phyloP scores from a whole-genome alignment of 192 early-diverging fungal genomes.

The Gamsiella multidivaricata region DNA sequence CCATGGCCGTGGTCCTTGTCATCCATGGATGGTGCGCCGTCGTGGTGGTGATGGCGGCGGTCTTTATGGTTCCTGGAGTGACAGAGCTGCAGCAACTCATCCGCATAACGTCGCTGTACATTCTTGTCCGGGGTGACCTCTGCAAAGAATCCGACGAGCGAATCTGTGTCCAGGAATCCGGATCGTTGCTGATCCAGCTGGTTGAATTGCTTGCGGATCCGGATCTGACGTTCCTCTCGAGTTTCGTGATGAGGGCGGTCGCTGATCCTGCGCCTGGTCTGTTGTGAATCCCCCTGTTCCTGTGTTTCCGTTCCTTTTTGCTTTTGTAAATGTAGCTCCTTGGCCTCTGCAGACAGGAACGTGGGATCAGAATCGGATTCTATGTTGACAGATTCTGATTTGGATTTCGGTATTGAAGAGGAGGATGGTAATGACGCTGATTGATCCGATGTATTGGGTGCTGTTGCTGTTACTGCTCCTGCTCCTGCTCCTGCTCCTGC shows the following conservation, averaged over 20 bases:
- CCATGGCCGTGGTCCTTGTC: background rate
- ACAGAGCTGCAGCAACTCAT: slow-evolving; percentile 51
- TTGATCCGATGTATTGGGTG: background rate
- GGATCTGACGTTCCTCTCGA: slow-evolving; percentile 41
- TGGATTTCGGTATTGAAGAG: slow-evolving; percentile 27
- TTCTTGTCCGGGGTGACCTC: slow-evolving; percentile 37
- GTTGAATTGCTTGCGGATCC: slow-evolving; percentile 50
- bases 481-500: too few relatives aligned
- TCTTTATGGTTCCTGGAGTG: slow-evolving; percentile 16
- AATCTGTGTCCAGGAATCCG: slow-evolving; percentile 37
- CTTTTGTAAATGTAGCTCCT: too few relatives aligned
- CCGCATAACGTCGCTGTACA: slow-evolving; percentile 43
- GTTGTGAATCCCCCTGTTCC: background rate
- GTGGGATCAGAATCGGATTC: slow-evolving; percentile 27
- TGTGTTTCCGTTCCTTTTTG: slow-evolving; percentile 2
- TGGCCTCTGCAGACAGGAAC: slow-evolving; percentile 20
- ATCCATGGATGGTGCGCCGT: background rate
- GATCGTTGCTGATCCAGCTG: slow-evolving; percentile 28
- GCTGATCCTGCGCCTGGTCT: slow-evolving; percentile 17
- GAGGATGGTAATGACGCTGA: slow-evolving; percentile 1
- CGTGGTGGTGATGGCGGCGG: background rate
- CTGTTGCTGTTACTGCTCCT: background rate
- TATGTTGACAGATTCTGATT: slow-evolving; percentile 7
- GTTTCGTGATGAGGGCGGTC: slow-evolving; percentile 45
- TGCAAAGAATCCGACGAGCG: slow-evolving; percentile 43